Evolutionary conservation across 2,329 filamentous ascomycete genomes (phyloP).

Genomic region (Microsporum ferrugineum): DNA sequence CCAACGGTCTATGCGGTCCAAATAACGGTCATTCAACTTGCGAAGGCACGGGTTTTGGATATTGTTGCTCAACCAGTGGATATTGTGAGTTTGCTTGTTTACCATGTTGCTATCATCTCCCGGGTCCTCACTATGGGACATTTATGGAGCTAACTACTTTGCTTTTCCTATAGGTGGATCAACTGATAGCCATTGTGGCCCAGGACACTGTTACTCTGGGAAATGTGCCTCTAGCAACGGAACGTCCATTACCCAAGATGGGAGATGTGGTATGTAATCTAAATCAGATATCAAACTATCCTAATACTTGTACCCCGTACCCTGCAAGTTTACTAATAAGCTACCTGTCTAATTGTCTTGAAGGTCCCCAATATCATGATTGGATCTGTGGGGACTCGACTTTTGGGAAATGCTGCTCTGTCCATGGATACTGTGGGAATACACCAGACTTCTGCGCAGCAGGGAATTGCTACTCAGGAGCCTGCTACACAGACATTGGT

Average conservation of each 20-base stretch:
- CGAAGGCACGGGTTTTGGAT: constrained; percentile 7
- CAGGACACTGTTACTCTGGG: background rate
- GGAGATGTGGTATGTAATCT: background rate
- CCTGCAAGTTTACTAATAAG: background rate
- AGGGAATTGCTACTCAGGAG: constrained; percentile 12
- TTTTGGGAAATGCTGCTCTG: constrained; percentile 14
- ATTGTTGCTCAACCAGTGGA: background rate
- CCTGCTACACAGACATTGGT: constrained; percentile 7
- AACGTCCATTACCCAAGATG: background rate
- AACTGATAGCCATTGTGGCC: background rate
- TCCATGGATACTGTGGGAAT: constrained; percentile 10
- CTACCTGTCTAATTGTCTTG: background rate
- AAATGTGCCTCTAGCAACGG: background rate
- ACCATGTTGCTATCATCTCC: background rate
- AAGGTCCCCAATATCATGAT: background rate
- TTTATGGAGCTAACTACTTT: background rate
- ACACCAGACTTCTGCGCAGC: background rate
- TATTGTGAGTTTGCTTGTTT: background rate
- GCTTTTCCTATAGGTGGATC: background rate
- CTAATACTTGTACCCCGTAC: constrained; percentile 3
- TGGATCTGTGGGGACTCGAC: constrained; percentile 11
- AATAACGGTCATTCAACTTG: constrained; percentile 1
- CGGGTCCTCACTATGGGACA: background rate
- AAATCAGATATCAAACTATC: background rate
- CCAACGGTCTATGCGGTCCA: constrained; percentile 6